Conservation (phyloP, 345 rosid species). For the Pistacia vera region DNA sequence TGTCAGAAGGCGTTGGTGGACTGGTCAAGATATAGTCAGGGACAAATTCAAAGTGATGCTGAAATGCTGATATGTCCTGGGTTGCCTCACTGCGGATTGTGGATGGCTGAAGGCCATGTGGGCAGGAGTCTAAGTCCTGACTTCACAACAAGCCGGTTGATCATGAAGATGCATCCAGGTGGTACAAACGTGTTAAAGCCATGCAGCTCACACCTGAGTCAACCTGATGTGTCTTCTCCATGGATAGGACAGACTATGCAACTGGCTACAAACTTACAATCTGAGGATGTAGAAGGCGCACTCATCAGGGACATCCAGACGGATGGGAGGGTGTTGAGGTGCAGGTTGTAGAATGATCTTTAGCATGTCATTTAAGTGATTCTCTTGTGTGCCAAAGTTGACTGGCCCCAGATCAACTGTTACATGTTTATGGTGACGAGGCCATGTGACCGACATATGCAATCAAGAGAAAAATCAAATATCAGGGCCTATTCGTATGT, state of each 20-base stretch:
- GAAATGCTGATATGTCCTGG: conserved; percentile 26
- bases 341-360: conserved; percentile 41
- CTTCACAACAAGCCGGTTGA: conserved; percentile 22
- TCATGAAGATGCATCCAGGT: conserved; percentile 26
- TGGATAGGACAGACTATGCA: conserved; percentile 22
- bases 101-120: conserved; percentile 42
- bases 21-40: conserved; percentile 27
- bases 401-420: not conserved
- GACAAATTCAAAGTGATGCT: conserved; percentile 27
- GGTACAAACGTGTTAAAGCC: conserved; percentile 23
- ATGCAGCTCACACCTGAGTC: conserved; percentile 37
- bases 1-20: conserved; percentile 30
- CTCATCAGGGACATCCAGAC: conserved; percentile 21
- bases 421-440: conserved; percentile 32
- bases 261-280: conserved; percentile 16
- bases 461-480: conserved; percentile 43
- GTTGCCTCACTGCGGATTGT: conserved; percentile 22
- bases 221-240: conserved; percentile 22
- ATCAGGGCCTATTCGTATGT: conserved; percentile 37
- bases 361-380: conserved; percentile 6
- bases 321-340: conserved; percentile 37
- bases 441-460: conserved; percentile 24
- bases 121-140: conserved; percentile 30
- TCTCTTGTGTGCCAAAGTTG: conserved; percentile 7
- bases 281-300: conserved; percentile 22